These are phyloP conservation scores for Metrosideros polymorpha DNA, from an alignment of 441 rosid species.

Conservation along the genomic window DNA sequence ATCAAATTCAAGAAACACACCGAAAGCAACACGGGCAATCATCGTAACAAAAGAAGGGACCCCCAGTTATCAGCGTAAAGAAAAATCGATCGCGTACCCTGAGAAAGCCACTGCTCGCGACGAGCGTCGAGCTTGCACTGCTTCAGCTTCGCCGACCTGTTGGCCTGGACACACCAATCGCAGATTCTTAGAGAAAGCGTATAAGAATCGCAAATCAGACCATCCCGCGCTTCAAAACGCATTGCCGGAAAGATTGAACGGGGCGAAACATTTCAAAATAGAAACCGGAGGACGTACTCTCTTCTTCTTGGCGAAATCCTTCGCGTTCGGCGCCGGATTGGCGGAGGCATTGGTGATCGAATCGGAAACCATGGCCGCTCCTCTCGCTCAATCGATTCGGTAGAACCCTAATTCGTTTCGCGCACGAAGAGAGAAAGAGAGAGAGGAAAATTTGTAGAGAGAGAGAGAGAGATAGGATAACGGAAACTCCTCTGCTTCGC, in stretches of 20 bases:
- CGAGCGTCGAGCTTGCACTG: constrained; percentile 43
- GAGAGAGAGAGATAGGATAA: constrained; percentile 34
- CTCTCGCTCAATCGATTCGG: background rate
- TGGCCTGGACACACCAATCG: constrained; percentile 16
- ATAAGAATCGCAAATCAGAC: background rate
- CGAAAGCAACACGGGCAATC: background rate
- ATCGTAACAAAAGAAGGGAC: background rate
- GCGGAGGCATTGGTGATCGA: constrained; percentile 19
- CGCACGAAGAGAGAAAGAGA: constrained; percentile 15
- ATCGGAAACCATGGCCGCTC: constrained; percentile 33
- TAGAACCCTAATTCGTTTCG: constrained; percentile 21
- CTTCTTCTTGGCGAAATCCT: constrained; percentile 32
- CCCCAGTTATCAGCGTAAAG: background rate
- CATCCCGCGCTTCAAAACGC: too few species aligned
- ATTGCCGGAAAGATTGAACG: background rate
- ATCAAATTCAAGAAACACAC: background rate
- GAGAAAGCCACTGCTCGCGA: constrained; percentile 54
- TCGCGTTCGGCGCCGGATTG: constrained; percentile 20
- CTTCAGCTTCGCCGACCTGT: constrained; percentile 38
- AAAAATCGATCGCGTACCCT: constrained; percentile 6
- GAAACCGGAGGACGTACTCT: constrained; percentile 13
- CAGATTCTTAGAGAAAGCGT: background rate
- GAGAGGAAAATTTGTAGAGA: constrained; percentile 6
- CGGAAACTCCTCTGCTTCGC: constrained; percentile 69
- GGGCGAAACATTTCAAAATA: background rate